Conservation (phyloP, 2,329 filamentous ascomycete species). For the Alternaria viburni region DNA sequence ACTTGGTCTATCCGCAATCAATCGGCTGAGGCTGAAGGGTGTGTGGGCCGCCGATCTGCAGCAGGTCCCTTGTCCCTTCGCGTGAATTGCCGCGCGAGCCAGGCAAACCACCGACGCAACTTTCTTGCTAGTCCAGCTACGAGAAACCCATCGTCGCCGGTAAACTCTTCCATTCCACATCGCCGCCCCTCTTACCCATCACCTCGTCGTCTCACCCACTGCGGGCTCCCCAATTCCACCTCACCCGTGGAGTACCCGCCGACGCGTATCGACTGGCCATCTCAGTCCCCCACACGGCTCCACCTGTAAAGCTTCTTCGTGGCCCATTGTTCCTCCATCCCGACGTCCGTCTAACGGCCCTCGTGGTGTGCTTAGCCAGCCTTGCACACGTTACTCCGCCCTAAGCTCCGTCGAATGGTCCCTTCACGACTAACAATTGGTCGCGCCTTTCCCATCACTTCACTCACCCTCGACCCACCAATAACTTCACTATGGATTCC, state of each 20-base stretch:
- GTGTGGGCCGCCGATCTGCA: slow-evolving; percentile 46
- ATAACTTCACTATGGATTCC: slow-evolving; percentile 39
- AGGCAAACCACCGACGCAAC: slow-evolving; percentile 33
- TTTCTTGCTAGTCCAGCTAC: slow-evolving; percentile 19
- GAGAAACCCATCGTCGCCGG: slow-evolving; percentile 19
- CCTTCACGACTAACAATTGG: slow-evolving; percentile 37
- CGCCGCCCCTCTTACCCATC: slow-evolving; percentile 13
- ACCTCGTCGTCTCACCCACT: slow-evolving; percentile 17
- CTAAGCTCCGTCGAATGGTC: slow-evolving; percentile 41
- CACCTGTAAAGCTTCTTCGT: slow-evolving; percentile 40
- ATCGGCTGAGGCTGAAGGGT: slow-evolving; percentile 47
- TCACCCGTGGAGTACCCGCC: slow-evolving; percentile 26
- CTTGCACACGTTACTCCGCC: slow-evolving; percentile 31
- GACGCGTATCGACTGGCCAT: slow-evolving; percentile 31
- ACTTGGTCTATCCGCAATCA: slow-evolving; percentile 42
- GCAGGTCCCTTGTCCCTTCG: slow-evolving; percentile 42
- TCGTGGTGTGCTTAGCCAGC: slow-evolving; percentile 30
- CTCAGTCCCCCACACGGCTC: slow-evolving; percentile 44
- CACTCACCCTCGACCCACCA: slow-evolving; percentile 14
- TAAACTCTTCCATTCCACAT: slow-evolving; percentile 23
- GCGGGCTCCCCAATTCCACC: slow-evolving; percentile 27
- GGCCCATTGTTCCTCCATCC: slow-evolving; percentile 35
- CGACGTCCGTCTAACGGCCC: slow-evolving; percentile 31
- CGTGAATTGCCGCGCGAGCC: slow-evolving; percentile 39
- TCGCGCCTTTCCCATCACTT: slow-evolving; percentile 35